Conservation (phyloP, 768 basidiomycete genomes). For the Lepiota venenata region DNA sequence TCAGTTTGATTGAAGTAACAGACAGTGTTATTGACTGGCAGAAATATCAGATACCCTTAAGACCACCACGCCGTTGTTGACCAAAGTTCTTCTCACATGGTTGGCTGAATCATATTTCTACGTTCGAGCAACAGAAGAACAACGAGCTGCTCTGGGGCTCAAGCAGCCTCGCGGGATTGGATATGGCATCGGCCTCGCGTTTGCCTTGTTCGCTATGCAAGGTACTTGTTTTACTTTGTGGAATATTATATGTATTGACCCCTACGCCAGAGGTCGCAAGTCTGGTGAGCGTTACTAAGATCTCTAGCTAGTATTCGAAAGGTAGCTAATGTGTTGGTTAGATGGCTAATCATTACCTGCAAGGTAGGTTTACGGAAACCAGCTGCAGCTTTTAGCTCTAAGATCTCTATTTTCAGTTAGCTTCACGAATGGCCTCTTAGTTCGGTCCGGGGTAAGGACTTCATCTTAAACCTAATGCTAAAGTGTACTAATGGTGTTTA, state of each 20-base stretch:
- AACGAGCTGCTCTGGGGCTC: slow-evolving; percentile 29
- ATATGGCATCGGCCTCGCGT: slow-evolving; percentile 58
- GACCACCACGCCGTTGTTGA: slow-evolving; percentile 54
- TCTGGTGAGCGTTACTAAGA: slow-evolving; percentile 29
- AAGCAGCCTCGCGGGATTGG: slow-evolving; percentile 47
- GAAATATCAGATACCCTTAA: slow-evolving; percentile 36
- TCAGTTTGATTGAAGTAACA: neutral
- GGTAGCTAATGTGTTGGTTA: slow-evolving; percentile 9
- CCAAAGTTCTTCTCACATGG: slow-evolving; percentile 58
- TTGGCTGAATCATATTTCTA: slow-evolving; percentile 46
- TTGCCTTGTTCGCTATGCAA: slow-evolving; percentile 61
- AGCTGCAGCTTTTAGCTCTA: neutral
- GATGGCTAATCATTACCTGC: slow-evolving; percentile 45
- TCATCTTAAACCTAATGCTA: neutral
- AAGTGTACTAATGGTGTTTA: neutral
- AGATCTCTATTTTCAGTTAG: slow-evolving; percentile 26
- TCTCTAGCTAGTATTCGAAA: neutral
- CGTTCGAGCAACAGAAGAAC: slow-evolving; percentile 30
- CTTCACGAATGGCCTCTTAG: slow-evolving; percentile 44
- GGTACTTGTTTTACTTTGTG: slow-evolving; percentile 24
- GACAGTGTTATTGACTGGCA: neutral
- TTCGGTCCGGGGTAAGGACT: slow-evolving; percentile 45
- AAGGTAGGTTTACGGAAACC: slow-evolving; percentile 23
- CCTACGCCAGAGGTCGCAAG: slow-evolving; percentile 35
- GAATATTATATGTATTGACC: neutral